Evolutionary conservation across 2,329 filamentous ascomycete species (phyloP).

Genomic region (Neonectria coccinea): DNA sequence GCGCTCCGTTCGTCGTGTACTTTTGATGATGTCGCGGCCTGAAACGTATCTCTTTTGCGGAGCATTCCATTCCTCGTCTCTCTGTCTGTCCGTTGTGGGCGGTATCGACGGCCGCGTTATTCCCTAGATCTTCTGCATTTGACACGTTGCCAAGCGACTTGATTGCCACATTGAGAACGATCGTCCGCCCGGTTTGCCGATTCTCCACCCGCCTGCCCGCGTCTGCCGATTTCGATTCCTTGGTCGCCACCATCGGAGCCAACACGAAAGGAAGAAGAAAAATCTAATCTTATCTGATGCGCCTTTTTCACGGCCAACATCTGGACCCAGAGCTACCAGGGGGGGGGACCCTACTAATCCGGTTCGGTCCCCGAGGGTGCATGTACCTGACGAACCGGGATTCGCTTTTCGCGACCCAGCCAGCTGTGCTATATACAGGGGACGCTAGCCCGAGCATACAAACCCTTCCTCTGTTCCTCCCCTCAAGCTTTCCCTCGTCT

Average conservation of each 20-base stretch:
- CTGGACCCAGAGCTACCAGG: background rate
- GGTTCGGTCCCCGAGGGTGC: background rate
- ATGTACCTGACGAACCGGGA: background rate
- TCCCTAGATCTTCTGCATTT: background rate
- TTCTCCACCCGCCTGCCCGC: slow-evolving; percentile 32
- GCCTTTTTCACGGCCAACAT: slow-evolving; percentile 23
- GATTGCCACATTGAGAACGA: slow-evolving; percentile 6
- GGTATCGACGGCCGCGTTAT: background rate
- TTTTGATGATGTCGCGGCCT: slow-evolving; percentile 7
- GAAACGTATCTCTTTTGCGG: slow-evolving; percentile 1
- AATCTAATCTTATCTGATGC: slow-evolving; percentile 42
- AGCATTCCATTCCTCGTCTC: background rate
- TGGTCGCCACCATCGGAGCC: slow-evolving; percentile 21
- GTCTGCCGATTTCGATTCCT: slow-evolving; percentile 25
- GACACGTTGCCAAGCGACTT: background rate
- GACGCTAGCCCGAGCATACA: background rate
- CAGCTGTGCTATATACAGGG: slow-evolving; percentile 8
- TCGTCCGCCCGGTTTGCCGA: slow-evolving; percentile 6
- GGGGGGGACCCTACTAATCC: slow-evolving; percentile 6
- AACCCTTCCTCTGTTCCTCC: background rate
- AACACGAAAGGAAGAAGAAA: slow-evolving; percentile 1
- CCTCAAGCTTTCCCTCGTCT: background rate
- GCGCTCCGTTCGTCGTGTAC: slow-evolving; percentile 18
- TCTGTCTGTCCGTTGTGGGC: background rate
- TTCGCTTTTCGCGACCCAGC: background rate